Conservation (phyloP, 2,329 filamentous ascomycete genomes). For the Dendrostoma leiphaemia region DNA sequence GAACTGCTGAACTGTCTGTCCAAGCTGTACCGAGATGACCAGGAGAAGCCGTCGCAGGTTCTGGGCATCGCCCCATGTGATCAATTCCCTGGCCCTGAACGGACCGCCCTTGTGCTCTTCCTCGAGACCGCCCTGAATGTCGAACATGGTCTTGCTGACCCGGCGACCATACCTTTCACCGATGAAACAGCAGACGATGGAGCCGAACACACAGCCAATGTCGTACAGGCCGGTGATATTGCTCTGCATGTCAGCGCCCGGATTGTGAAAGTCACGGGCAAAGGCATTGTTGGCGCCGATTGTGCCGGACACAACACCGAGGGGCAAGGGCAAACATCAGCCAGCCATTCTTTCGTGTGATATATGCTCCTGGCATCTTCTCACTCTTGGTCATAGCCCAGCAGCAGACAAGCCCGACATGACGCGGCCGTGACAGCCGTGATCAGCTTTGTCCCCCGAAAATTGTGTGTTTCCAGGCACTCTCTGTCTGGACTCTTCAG, state of each 20-base stretch:
- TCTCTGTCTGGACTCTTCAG: neutral
- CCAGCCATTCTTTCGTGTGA: conserved; percentile 19
- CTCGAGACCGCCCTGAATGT: conserved; percentile 21
- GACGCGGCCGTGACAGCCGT: conserved; percentile 32
- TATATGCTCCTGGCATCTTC: no score
- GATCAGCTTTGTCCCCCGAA: conserved; percentile 19
- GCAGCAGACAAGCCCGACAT: conserved; percentile 36
- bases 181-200: conserved; percentile 29
- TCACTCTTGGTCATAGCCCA: conserved; percentile 33
- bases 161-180: conserved; percentile 34
- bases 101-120: conserved; percentile 22
- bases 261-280: conserved; percentile 34
- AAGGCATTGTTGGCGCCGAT: conserved; percentile 39
- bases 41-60: conserved; percentile 27
- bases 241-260: conserved; percentile 35
- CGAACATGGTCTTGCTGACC: conserved; percentile 15
- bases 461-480: conserved; percentile 20
- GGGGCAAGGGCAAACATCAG: neutral
- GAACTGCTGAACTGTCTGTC: conserved; percentile 28
- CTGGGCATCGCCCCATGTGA: conserved; percentile 23
- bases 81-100: conserved; percentile 23
- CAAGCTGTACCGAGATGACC: conserved; percentile 25
- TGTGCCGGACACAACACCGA: conserved; percentile 31
- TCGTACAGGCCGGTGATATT: conserved; percentile 33
- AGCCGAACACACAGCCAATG: conserved; percentile 32